Evolutionary conservation across 2,329 filamentous ascomycete genomes (phyloP), one percentile per base, ranked within the genome.

Genomic region (Pestalotiopsis sp.): DNA sequence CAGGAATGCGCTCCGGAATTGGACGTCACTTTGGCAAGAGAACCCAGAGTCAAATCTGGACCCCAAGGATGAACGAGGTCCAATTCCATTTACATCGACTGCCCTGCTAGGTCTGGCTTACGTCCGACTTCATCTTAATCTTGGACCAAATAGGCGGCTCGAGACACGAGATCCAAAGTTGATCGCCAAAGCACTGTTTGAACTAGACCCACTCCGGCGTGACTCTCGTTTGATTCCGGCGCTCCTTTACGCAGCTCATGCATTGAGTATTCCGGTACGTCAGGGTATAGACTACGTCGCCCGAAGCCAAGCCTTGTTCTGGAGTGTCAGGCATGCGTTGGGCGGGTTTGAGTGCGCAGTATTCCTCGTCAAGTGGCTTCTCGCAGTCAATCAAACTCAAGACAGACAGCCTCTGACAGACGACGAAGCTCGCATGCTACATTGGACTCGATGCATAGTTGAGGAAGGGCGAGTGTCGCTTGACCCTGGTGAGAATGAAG

Each of bases 321-420:
- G 86, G 86, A 87, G 85, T 4, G 85, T 87, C 2, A 80, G 87
- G n/a, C 86, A 88, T 66, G 85, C 85, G 0, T 78, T 88, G 0
- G 86, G 84, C 3, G 84, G 84, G 1, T 78, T 89, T 0, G 87
- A 89, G 71, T 88, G 86, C 23, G 85, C 85, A 0, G 82, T 88
- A 0, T 76, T 89, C 2, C 75, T 88, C 0, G 85, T 84, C 14
- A 88, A 88, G 69, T 85, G 84, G 83, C 76, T 85, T 59, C 68
- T 76, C 52, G 73, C 75, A 70, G 64, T 81, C 56, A 12, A 52
- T 65, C 39, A 13, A 60, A n/a, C 41, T 41, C 17, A 3, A 59
- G 3, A 27, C 27, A 59, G 20, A 61, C 38, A 52, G 20, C 3
- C 23, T 20, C 5, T n/a, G 20, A 23, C 45, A 81, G 80, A 77